Conservation (phyloP, 495 filamentous ascomycete genomes). For the Ascodesmis nigricans region DNA sequence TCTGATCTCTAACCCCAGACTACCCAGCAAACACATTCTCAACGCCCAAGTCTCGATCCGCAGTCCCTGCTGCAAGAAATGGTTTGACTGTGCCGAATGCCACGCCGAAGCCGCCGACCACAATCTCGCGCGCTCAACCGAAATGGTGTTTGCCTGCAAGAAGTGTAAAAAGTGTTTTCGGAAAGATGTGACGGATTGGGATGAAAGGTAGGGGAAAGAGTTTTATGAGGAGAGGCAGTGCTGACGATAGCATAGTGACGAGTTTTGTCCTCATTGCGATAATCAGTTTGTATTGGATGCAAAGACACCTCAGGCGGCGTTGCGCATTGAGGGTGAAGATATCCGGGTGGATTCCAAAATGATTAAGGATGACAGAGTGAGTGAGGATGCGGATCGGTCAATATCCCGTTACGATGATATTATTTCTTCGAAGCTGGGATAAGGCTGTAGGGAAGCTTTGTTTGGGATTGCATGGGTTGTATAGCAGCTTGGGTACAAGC, state of each 20-base stretch:
- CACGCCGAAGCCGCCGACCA: constrained; percentile 66
- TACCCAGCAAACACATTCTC: constrained; percentile 90
- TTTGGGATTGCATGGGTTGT: no score
- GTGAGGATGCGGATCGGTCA: constrained; percentile 28
- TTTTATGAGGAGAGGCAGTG: constrained; percentile 2
- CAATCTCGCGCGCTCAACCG: constrained; percentile 46
- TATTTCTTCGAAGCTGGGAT: no score
- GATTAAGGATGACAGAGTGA: constrained; percentile 79
- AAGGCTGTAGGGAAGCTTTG: no score
- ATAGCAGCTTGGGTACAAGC: no score
- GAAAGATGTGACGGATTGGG: constrained; percentile 75
- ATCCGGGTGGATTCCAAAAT: constrained; percentile 63
- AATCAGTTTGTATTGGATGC: constrained; percentile 94
- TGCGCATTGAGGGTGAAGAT: constrained; percentile 80
- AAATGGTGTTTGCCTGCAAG: constrained; percentile 95
- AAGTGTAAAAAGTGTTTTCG: constrained; percentile 97
- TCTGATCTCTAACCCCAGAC: not conserved
- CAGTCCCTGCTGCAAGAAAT: constrained; percentile 86
- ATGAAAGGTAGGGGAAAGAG: constrained; percentile 39
- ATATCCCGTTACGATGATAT: no score
- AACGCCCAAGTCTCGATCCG: constrained; percentile 96
- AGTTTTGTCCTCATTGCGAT: constrained; percentile 98
- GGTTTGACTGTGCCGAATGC: constrained; percentile 97
- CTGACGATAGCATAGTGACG: constrained; percentile 37
- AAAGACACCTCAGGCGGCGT: constrained; percentile 48